Conservation (phyloP, 1,139 yeast genomes). For the Hemisphaericaspora lyxosophila region DNA sequence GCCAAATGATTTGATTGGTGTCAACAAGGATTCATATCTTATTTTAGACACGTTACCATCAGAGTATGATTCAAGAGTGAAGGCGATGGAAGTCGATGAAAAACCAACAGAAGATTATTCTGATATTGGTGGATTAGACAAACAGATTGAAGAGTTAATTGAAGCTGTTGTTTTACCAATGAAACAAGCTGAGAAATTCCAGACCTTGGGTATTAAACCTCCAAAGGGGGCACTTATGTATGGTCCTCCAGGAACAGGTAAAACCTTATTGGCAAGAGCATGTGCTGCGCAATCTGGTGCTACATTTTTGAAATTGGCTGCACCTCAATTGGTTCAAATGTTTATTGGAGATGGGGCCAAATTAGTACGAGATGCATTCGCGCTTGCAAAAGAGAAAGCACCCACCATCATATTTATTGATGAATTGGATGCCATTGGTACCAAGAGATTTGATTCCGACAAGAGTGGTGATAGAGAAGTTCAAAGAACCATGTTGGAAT, state of each 20-base stretch:
- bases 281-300: conserved; percentile 99
- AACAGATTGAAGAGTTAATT: conserved; percentile 94
- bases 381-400: conserved; percentile 97
- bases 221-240: conserved; percentile 99
- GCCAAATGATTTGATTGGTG: conserved; percentile 97
- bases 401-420: conserved; percentile 97
- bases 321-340: conserved; percentile 98
- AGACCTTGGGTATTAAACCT: conserved; percentile 88
- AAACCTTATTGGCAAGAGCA: conserved; percentile 93
- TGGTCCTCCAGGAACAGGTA: conserved; percentile 99
- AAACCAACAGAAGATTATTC: conserved; percentile 96
- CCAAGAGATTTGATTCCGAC: conserved; percentile 96
- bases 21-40: conserved; percentile 92
- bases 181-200: conserved; percentile 97
- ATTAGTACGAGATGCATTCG: conserved; percentile 96
- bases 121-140: conserved; percentile 97
- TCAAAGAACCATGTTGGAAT: conserved; percentile 97
- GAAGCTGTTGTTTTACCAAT: conserved; percentile 98
- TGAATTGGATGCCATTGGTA: conserved; percentile 98
- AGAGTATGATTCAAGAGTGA: conserved; percentile 95
- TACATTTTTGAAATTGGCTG: conserved; percentile 94
- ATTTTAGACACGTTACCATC: conserved; percentile 94
- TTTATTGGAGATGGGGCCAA: conserved; percentile 99
- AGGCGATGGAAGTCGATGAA: conserved; percentile 99
- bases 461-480: conserved; percentile 98